Evolutionary conservation across 106 monocot species (phyloP), one percentile per base, ranked within the genome.

Genomic region (Dendrobium chrysotoxum): DNA sequence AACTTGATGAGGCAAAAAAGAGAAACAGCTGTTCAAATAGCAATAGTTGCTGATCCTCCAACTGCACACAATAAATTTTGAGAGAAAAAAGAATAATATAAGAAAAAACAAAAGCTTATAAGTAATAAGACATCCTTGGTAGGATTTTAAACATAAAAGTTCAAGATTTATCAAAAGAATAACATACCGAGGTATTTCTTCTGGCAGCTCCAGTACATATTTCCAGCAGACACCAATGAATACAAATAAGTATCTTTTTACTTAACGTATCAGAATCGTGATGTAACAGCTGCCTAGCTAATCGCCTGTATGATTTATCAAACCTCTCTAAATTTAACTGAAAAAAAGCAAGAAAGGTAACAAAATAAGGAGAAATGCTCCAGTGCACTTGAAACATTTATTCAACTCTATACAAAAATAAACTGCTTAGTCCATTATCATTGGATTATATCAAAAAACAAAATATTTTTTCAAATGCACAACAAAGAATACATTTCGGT

Each of bases 181-280:
- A 75, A 13, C 72, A 84, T 44, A 94, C 96, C 89, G 58, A 53
- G 18, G 30, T 26, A 74, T 77, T 76, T 42, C 53, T 30, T 10
- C 80, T 73, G 75, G 58, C 53, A 21, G 64, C 40, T 35, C 40
- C 65, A 40, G 80, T 20, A 61, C 77, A 83, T 78, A 80, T 81
- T 88, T 91, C 86, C 72, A 95, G 83, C 26, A 95, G 61, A 40
- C 70, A 80, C 94, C 94, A 94, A 81, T 84, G 90, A 78, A 88
- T 88, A 72, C 82, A 91, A 30, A 94, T 66, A 31, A 94, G 68
- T 28, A 85, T 72, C 50, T 89, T 89, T 18, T 66, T 50, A 88
- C 88, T 91, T 61, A 89, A 77, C 41, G 40, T 67, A 58, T 89
- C 80, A 39, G 79, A 16, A 86, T 90, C 82, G 21, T 45, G 50